Base-by-base conservation (phyloP, 352 stramenopile genomes). In the Pythium periplocum region DNA sequence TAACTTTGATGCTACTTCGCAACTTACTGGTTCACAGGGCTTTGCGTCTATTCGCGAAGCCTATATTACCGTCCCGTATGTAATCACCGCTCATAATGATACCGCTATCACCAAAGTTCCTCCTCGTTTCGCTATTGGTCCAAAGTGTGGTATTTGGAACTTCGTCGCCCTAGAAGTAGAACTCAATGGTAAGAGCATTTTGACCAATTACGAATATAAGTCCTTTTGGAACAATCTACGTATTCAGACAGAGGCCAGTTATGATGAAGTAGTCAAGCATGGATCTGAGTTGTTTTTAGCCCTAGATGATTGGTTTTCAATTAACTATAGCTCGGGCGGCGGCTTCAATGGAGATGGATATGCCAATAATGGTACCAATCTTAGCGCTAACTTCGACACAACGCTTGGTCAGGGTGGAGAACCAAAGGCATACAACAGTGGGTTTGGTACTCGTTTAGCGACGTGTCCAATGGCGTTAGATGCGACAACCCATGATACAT, bases 101-200 rank as follows among this genome's bases (percentile, higher is more conserved):
- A 12, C 7, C 31, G 49, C 51, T 47, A 33, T 65, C 11, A 34
- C 2, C 45, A 51, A 41, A 48, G 6, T n/a, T 33, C 4, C 61
- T 3, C 46, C 50, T 55, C 57, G 56, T 37, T 68, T 59, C 46
- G 56, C 42, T 44, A 48, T 11, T 43, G 39, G 11, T 7, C 45
- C 57, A 26, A 68, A 68, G 35, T 46, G 33, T 45, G 60, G 60
- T 39, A 51, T 68, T 40, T 68, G 60, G 60, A 68, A 68, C 45
- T 41, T 68, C 11, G 46, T 68, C 53, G 53, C 57, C 33, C 34
- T 68, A n/a, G 39, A 46, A 48, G 48, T 63, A 11, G 60, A 63
- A 46, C 12, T 68, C 9, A 55, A 68, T 45, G 55, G 55, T 46
- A 49, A 63, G 30, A 38, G 51, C 10, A 36, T 68, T 35, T 8